A percentile compares a stretch with the other conserved stretches of the same genome.
Evolutionary conservation across 2,329 filamentous ascomycete genomes (phyloP).

Genomic region (Sporothrix pallida): DNA sequence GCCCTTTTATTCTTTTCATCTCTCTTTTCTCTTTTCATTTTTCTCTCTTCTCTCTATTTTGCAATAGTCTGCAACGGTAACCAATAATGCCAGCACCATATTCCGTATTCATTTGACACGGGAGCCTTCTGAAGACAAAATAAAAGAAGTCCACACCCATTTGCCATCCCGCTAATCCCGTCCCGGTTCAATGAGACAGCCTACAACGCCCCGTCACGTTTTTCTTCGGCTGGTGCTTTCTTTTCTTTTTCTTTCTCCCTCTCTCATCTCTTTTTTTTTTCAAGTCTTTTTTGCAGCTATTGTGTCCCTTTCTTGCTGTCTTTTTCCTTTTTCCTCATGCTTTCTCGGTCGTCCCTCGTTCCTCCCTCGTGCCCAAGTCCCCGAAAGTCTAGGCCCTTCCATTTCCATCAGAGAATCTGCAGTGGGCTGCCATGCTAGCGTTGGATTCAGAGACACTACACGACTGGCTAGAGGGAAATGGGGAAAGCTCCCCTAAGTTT

Average conservation of each 20-base stretch:
- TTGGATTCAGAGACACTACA: conserved; percentile 8
- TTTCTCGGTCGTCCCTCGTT: not conserved
- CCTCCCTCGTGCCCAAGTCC: not conserved
- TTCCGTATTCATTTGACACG: not conserved
- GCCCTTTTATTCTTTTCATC: not conserved
- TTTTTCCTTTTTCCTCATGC: not conserved
- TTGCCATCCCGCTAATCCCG: not conserved
- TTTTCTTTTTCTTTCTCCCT: not conserved
- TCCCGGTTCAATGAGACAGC: conserved; percentile 10
- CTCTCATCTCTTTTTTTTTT: too few species aligned
- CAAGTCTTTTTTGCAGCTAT: too few species aligned
- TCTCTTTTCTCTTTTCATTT: not conserved
- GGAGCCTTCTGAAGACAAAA: too few species aligned
- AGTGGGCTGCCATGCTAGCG: conserved; percentile 12
- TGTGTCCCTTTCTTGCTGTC: too few species aligned
- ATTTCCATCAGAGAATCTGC: conserved; percentile 7
- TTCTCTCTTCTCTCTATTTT: not conserved
- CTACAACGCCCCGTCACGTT: conserved; percentile 11
- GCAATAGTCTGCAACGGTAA: not conserved
- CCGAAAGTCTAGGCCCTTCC: conserved; percentile 27
- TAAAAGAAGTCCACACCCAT: not conserved
- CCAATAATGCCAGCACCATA: conserved; percentile 13
- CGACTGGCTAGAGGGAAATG: not conserved
- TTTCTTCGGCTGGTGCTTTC: not conserved
- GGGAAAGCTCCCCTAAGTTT: not conserved